Percentiles rank a stretch among this genome's conserved stretches.
These are phyloP conservation scores for Casuarina equisetifolia DNA, from an alignment of 306 rosid species.

Conservation along the genomic window DNA sequence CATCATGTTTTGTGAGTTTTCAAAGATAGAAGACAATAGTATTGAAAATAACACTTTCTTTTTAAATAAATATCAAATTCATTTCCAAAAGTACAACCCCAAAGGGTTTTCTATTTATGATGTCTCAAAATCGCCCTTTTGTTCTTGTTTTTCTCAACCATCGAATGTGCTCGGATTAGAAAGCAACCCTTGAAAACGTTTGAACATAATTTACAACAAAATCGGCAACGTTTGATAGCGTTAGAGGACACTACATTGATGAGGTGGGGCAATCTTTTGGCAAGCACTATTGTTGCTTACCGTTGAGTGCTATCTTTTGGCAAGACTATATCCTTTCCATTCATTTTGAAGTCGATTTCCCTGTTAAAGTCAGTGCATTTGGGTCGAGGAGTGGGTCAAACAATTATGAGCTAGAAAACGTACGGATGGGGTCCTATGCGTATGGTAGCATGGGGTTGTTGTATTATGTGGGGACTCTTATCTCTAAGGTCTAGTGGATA, in stretches of 20 bases:
- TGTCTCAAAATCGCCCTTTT: background rate
- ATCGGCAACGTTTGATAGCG: conserved; percentile 1
- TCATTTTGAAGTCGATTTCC: background rate
- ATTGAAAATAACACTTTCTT: background rate
- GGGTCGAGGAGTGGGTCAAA: background rate
- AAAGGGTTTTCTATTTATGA: too few relatives aligned
- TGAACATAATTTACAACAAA: conserved; percentile 5
- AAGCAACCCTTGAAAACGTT: conserved; percentile 1
- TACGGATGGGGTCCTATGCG: background rate
- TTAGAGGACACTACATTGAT: background rate
- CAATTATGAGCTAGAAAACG: background rate
- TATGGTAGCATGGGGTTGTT: background rate
- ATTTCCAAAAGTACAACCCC: too few relatives aligned
- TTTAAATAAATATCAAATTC: too few relatives aligned
- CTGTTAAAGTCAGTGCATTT: background rate
- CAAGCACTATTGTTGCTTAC: background rate
- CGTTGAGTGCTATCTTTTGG: too few relatives aligned
- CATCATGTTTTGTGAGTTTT: background rate
- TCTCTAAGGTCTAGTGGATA: background rate
- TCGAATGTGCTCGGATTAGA: conserved; percentile 1
- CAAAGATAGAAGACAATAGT: background rate
- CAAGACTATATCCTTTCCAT: background rate
- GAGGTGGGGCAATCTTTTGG: background rate
- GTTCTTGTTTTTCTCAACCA: too few relatives aligned
- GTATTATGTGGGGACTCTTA: background rate